A percentile compares a stretch with the other conserved stretches of the same genome.
Conservation (phyloP, 1,284 basidiomycete species). For the Mycena citricolor region DNA sequence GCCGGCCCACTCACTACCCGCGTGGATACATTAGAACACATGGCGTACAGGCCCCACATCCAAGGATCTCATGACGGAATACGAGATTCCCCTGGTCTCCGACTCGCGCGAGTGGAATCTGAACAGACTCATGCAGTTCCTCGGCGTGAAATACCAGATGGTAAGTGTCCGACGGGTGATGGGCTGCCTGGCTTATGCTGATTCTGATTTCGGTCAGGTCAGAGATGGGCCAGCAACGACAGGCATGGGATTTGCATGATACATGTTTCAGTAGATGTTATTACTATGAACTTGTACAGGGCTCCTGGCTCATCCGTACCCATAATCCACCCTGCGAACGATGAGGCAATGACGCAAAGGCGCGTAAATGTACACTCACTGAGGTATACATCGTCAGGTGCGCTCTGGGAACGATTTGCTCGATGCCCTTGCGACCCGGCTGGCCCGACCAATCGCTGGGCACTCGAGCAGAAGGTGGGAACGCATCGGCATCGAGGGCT, state of each 20-base stretch:
- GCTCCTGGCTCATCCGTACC: conserved; percentile 3
- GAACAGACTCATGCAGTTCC: conserved; percentile 25
- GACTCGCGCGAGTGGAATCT: conserved; percentile 23
- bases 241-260: conserved; percentile 14
- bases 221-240: conserved; percentile 18
- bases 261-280: not conserved
- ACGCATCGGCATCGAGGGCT: conserved; percentile 32
- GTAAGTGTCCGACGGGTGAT: conserved; percentile 8
- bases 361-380: not conserved
- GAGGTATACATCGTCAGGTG: conserved; percentile 41
- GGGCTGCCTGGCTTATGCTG: not conserved
- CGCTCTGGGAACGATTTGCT: conserved; percentile 36
- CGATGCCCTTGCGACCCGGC: conserved; percentile 24
- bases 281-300: not conserved
- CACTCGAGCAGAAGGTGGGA: too few species aligned
- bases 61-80: conserved; percentile 21
- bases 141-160: conserved; percentile 25
- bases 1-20: not conserved
- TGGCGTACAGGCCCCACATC: conserved; percentile 13
- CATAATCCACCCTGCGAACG: conserved; percentile 3
- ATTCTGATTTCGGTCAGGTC: too few species aligned
- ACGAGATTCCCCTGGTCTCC: conserved; percentile 19
- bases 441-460: conserved; percentile 30
- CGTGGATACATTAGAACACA: not conserved
- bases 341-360: not conserved